Percentiles rank a stretch among this genome's conserved stretches.
These are phyloP conservation scores for Marasmius tenuissimus DNA, from an alignment of 1,284 basidiomycete genomes.

Conservation along the genomic window DNA sequence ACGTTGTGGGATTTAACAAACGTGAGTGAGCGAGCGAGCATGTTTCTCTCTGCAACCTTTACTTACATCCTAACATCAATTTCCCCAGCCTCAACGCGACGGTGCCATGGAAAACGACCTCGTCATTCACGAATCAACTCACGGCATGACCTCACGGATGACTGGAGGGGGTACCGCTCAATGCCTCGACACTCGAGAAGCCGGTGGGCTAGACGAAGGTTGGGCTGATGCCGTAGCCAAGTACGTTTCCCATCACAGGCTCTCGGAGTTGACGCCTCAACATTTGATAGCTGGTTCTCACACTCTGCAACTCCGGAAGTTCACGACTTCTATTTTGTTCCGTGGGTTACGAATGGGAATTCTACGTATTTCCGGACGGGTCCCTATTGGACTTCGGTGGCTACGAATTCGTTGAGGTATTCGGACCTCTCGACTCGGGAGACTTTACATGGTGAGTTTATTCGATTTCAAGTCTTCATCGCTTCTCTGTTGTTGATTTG, in stretches of 20 bases:
- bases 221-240: constrained; percentile 55
- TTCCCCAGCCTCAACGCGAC: constrained; percentile 29
- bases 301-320: not conserved
- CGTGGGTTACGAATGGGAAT: constrained; percentile 21
- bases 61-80: no score
- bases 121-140: constrained; percentile 35
- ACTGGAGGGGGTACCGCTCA: constrained; percentile 46
- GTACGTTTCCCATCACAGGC: constrained; percentile 23
- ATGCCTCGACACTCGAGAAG: constrained; percentile 49
- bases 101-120: constrained; percentile 41
- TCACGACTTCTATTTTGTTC: not conserved
- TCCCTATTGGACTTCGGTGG: not conserved
- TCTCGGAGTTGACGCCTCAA: no score
- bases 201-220: constrained; percentile 53
- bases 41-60: no score
- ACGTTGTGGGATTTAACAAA: no score
- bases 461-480: no score
- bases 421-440: no score
- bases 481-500: not conserved
- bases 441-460: no score
- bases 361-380: constrained; percentile 16
- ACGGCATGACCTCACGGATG: constrained; percentile 37
- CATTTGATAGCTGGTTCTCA: not conserved
- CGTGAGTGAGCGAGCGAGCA: no score
- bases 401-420: not conserved